Conservation (phyloP, 75 land plant species). For the Ceratopteris richardii region DNA sequence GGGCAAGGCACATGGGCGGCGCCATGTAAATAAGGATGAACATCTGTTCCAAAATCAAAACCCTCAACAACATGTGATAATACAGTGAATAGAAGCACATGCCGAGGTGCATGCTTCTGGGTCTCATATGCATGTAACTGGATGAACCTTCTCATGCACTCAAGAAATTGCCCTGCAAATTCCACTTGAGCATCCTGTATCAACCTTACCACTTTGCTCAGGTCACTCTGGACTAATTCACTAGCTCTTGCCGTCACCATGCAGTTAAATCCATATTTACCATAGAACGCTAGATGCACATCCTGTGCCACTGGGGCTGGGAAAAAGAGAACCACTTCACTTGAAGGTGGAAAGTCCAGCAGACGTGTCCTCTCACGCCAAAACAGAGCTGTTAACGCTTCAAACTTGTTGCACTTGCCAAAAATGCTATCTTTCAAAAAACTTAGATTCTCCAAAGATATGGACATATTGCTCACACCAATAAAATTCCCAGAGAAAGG, state of each 20-base stretch:
- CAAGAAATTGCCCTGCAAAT: conserved; percentile 11
- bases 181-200: conserved; percentile 11
- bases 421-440: background rate
- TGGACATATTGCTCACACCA: background rate
- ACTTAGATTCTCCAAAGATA: background rate
- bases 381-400: conserved; percentile 16
- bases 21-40: background rate
- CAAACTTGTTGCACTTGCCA: conserved; percentile 11
- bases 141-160: conserved; percentile 19
- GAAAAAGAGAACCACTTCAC: conserved; percentile 10
- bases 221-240: conserved; percentile 9
- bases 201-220: conserved; percentile 11
- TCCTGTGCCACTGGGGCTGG: conserved; percentile 15
- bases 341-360: background rate
- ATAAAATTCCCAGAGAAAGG: background rate
- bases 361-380: conserved; percentile 22
- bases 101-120: background rate
- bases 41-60: conserved; percentile 22
- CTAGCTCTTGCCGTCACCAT: conserved; percentile 6
- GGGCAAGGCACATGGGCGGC: background rate
- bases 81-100: conserved; percentile 18
- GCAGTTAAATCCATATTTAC: conserved; percentile 9
- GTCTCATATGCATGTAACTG: conserved; percentile 8
- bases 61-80: conserved; percentile 1
- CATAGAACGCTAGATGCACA: conserved; percentile 19